phyloP scores from a whole-genome alignment of 495 filamentous ascomycete genomes.

The Daldinia concentrica region DNA sequence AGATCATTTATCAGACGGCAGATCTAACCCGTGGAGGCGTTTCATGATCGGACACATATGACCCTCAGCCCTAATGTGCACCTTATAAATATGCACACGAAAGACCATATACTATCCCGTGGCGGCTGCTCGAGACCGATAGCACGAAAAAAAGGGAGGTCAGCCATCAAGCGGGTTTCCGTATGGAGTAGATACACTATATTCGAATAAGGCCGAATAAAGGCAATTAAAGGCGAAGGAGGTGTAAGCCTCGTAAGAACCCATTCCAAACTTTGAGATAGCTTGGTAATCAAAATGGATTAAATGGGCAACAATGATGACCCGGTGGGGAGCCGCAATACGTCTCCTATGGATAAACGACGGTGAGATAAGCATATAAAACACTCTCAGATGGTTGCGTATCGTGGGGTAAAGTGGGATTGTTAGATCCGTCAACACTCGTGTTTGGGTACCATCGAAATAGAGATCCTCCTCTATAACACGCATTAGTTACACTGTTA shows the following conservation, averaged over 20 bases:
- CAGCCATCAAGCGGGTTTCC: conserved; percentile 24
- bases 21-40: conserved; percentile 41
- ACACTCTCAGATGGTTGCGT: conserved; percentile 15
- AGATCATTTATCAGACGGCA: conserved; percentile 33
- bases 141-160: conserved; percentile 8
- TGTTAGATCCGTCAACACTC: conserved; percentile 17
- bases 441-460: conserved; percentile 19
- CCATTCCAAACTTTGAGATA: conserved; percentile 1
- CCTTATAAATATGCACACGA: not conserved
- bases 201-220: conserved; percentile 15
- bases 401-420: conserved; percentile 43
- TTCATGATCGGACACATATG: conserved; percentile 40
- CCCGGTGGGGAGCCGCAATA: conserved; percentile 3
- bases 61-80: conserved; percentile 39
- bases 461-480: conserved; percentile 12
- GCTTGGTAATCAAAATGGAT: conserved; percentile 14
- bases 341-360: conserved; percentile 14
- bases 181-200: conserved; percentile 19
- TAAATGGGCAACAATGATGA: conserved; percentile 5
- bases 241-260: conserved; percentile 17
- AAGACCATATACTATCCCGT: conserved; percentile 20
- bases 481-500: conserved; percentile 16
- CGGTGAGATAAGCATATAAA: conserved; percentile 34
- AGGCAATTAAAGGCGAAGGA: conserved; percentile 32
- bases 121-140: conserved; percentile 5